Base-by-base conservation (phyloP, 2,329 filamentous ascomycete genomes). In the Colletotrichum sp. region DNA sequence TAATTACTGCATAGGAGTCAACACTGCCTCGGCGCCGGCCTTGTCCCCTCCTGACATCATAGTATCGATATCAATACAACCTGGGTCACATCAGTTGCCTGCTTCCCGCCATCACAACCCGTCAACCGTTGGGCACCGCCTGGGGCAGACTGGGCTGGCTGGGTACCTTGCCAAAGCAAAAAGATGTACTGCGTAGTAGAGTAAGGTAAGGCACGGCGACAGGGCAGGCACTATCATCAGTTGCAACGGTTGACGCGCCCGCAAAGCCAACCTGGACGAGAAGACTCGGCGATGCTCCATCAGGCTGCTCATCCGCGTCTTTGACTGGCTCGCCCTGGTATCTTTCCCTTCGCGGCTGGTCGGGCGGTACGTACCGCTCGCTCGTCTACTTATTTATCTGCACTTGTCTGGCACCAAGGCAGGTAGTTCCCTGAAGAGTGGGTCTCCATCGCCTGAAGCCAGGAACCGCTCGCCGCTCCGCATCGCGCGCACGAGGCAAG, bases 401-500 rank as follows among this genome's bases (percentile, higher is more conserved):
- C 57, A 18, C 57, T 30, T 49, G 18, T 49, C 59, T 30, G 28
- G 24, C 10, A 13, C 59, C 26, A 62, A n/a, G 34, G n/a, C 63
- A 49, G 24, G 52, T 44, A 39, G 28, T 21, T 36, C 12, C 36
- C 34, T 16, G 64, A 21, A 55, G 21, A 44, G 28, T 52, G 32
- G 26, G 21, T 18, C 24, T 44, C 28, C 30, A 62, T 62, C 26
- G 63, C 72, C 69, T 75, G 24, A 68, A 76, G 70, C 70, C 70
- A 73, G 70, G 70, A 73, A 76, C 73, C 70, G 64, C 64, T 76
- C 70, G 72, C 73, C 70, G 64, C 64, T 76, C 70, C 73, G 57
- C 73, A 73, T 68, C 72, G 44, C 63, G 70, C 70, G 70, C 73
- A 76, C 70, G 70, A 76, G 73, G 73, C 73, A 76, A 76, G 73